phyloP scores from a whole-genome alignment of 2,329 filamentous ascomycete genomes.

The Arthrocladium fulminans region DNA sequence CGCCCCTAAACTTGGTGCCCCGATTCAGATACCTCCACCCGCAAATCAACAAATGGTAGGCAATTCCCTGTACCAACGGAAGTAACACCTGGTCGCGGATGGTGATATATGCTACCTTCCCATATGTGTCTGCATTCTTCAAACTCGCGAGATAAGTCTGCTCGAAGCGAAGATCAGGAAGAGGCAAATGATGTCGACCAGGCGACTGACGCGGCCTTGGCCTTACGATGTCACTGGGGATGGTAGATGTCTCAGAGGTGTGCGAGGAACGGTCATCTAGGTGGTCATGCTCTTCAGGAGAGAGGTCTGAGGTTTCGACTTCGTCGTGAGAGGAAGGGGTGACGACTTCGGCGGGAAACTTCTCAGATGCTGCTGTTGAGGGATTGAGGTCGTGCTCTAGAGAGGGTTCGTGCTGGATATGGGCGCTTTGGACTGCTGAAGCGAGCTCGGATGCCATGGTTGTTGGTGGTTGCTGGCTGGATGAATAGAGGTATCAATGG shows the following conservation, averaged over 20 bases:
- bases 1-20: constrained; percentile 66
- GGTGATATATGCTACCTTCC: constrained; percentile 75
- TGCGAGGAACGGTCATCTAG: constrained; percentile 27
- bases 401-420: constrained; percentile 65
- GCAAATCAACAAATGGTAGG: constrained; percentile 77
- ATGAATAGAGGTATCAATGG: no score
- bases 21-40: constrained; percentile 91
- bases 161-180: constrained; percentile 84
- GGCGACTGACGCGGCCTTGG: constrained; percentile 30
- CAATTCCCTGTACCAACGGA: constrained; percentile 74
- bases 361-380: constrained; percentile 61
- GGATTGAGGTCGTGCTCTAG: constrained; percentile 69
- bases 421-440: constrained; percentile 70
- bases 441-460: constrained; percentile 59
- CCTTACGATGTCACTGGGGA: constrained; percentile 40
- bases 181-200: constrained; percentile 53
- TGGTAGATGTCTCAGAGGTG: constrained; percentile 34
- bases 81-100: constrained; percentile 76
- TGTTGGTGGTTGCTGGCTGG: no score
- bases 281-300: constrained; percentile 6
- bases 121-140: constrained; percentile 66
- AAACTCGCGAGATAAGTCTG: constrained; percentile 96
- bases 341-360: constrained; percentile 46
- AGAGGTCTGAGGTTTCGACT: constrained; percentile 1
- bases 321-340: neutral